Evolutionary conservation across 2,329 filamentous ascomycete species (phyloP).

Genomic region (Venturia carpophila): DNA sequence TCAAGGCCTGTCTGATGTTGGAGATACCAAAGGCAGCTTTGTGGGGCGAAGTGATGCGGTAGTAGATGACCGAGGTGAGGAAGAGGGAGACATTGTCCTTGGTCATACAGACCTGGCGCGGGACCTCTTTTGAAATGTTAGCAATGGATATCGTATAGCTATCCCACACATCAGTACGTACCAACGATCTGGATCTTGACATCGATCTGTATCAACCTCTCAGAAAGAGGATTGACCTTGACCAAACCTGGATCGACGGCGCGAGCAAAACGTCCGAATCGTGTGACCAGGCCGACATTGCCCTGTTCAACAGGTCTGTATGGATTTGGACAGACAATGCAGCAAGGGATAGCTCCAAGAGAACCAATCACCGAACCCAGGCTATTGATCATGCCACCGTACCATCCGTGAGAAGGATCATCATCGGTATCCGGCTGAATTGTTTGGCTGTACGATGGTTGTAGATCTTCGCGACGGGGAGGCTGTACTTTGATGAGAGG

Average conservation of each 20-base stretch:
- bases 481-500: slow-evolving; percentile 59
- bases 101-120: slow-evolving; percentile 96
- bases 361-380: slow-evolving; percentile 70
- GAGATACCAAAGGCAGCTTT: slow-evolving; percentile 95
- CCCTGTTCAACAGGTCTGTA: slow-evolving; percentile 90
- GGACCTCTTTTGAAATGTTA: slow-evolving; percentile 55
- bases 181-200: slow-evolving; percentile 97
- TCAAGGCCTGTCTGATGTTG: slow-evolving; percentile 89
- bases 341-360: slow-evolving; percentile 82
- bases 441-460: slow-evolving; percentile 67
- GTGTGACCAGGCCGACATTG: slow-evolving; percentile 90
- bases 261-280: slow-evolving; percentile 90
- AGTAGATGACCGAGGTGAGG: slow-evolving; percentile 96
- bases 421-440: slow-evolving; percentile 58
- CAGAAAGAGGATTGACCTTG: slow-evolving; percentile 92
- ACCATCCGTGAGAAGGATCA: slow-evolving; percentile 73
- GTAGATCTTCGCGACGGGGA: slow-evolving; percentile 73
- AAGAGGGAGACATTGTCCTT: slow-evolving; percentile 97
- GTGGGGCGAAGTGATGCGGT: slow-evolving; percentile 91
- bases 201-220: slow-evolving; percentile 83
- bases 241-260: slow-evolving; percentile 94
- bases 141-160: not conserved
- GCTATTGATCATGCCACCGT: slow-evolving; percentile 74
- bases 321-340: slow-evolving; percentile 85
- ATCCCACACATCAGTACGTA: slow-evolving; percentile 28